Evolutionary conservation across 768 basidiomycete genomes (phyloP).

Genomic region (Termitomyces sp.): DNA sequence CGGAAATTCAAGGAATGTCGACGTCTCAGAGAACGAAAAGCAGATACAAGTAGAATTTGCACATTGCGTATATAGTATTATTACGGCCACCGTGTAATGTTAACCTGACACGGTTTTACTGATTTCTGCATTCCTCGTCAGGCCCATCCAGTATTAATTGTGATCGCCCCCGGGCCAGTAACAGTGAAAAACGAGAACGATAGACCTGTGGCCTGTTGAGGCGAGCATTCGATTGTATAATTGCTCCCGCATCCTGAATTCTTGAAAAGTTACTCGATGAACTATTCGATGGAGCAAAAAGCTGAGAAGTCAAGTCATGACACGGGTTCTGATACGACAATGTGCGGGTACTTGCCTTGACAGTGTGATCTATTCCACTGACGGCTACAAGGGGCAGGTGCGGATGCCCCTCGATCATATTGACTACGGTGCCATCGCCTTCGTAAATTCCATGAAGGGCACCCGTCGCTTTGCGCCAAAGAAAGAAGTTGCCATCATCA

Average conservation of each 20-base stretch:
- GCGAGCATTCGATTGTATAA: conserved; percentile 51
- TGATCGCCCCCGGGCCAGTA: conserved; percentile 19
- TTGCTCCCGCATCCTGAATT: conserved; percentile 42
- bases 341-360: conserved; percentile 51
- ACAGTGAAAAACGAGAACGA: conserved; percentile 20
- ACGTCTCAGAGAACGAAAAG: background rate
- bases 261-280: conserved; percentile 45
- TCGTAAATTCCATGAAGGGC: conserved; percentile 72
- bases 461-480: conserved; percentile 73
- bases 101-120: conserved; percentile 11
- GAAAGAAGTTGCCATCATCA: conserved; percentile 84
- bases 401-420: conserved; percentile 83
- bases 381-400: conserved; percentile 77
- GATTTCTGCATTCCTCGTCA: conserved; percentile 21
- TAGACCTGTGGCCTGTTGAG: conserved; percentile 22
- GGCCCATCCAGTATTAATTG: conserved; percentile 18
- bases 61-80: background rate
- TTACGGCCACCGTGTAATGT: background rate
- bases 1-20: background rate
- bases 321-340: background rate
- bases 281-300: conserved; percentile 56
- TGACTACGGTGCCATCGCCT: conserved; percentile 78
- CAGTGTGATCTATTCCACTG: conserved; percentile 80
- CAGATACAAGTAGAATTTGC: background rate
- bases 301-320: conserved; percentile 27